These are phyloP conservation scores for Arthrocladium fulminans DNA, from an alignment of 2,329 filamentous ascomycete species.

Conservation along the genomic window DNA sequence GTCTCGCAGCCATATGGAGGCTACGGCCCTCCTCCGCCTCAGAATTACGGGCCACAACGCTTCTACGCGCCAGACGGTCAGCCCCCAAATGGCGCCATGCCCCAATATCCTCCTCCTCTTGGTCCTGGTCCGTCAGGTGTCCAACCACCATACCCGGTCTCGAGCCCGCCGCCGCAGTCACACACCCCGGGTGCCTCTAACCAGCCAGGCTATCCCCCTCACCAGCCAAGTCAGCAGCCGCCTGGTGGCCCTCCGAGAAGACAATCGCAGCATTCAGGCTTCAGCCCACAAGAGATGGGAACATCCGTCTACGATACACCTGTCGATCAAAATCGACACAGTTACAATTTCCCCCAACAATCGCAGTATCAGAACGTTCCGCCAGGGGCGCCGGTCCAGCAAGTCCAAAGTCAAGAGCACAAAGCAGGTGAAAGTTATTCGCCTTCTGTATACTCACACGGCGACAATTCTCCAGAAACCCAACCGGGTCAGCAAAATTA, in stretches of 20 bases:
- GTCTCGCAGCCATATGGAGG: conserved; percentile 28
- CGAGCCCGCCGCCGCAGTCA: conserved; percentile 42
- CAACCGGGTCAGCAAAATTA: conserved; percentile 14
- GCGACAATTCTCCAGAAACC: conserved; percentile 17
- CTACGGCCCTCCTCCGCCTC: conserved; percentile 28
- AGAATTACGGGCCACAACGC: conserved; percentile 44
- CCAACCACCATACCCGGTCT: conserved; percentile 32
- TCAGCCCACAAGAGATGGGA: conserved; percentile 60
- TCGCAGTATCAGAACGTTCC: conserved; percentile 24
- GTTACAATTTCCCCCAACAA: conserved; percentile 24
- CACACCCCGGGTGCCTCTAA: conserved; percentile 37
- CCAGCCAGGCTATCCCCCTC: conserved; percentile 12
- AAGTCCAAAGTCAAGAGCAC: conserved; percentile 25
- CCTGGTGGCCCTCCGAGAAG: conserved; percentile 8
- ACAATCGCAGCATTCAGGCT: conserved; percentile 24
- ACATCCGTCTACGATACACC: conserved; percentile 71
- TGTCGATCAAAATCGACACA: conserved; percentile 37
- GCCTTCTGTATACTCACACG: conserved; percentile 32
- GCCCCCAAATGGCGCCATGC: conserved; percentile 24
- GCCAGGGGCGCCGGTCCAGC: conserved; percentile 28
- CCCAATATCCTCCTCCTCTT: conserved; percentile 17
- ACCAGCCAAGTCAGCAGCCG: conserved; percentile 33
- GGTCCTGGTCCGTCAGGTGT: conserved; percentile 17
- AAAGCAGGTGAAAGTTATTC: conserved; percentile 28
- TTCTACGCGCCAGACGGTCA: conserved; percentile 51